phyloP scores from a whole-genome alignment of 2,329 filamentous ascomycete species.

The Pseudocercospora eumusae region DNA sequence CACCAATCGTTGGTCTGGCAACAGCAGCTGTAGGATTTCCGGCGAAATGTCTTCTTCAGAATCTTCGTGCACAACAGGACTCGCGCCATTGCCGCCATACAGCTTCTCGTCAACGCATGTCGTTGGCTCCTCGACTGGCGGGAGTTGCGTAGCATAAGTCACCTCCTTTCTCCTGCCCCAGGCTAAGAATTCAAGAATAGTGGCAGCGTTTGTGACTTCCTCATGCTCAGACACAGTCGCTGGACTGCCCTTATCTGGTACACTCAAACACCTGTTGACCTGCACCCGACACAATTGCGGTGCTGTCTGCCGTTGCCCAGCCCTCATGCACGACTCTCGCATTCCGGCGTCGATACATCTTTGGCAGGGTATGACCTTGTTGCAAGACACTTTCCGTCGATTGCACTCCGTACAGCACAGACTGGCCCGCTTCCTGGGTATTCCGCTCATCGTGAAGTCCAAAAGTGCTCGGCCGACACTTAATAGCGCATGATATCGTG shows the following conservation, averaged over 20 bases:
- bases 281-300: neutral
- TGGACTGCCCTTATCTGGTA: neutral
- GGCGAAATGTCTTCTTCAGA: neutral
- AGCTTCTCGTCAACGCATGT: neutral
- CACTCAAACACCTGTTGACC: neutral
- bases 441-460: constrained; percentile 6
- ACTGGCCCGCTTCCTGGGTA: constrained; percentile 11
- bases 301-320: neutral
- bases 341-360: constrained; percentile 14
- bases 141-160: constrained; percentile 11
- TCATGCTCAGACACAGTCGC: neutral
- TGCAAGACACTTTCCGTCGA: constrained; percentile 13
- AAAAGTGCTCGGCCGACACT: constrained; percentile 11
- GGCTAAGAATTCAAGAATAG: constrained; percentile 20
- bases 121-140: constrained; percentile 1
- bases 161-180: constrained; percentile 20
- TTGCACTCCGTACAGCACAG: constrained; percentile 15
- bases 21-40: constrained; percentile 11
- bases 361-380: constrained; percentile 15
- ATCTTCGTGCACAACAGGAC: neutral
- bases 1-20: constrained; percentile 9
- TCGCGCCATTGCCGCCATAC: neutral
- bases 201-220: constrained; percentile 18
- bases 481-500: neutral
- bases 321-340: constrained; percentile 4